Evolutionary conservation across 176 grass and related monocot species (phyloP), one percentile per base, ranked within the genome.

Genomic region (Rhynchospora pubera): DNA sequence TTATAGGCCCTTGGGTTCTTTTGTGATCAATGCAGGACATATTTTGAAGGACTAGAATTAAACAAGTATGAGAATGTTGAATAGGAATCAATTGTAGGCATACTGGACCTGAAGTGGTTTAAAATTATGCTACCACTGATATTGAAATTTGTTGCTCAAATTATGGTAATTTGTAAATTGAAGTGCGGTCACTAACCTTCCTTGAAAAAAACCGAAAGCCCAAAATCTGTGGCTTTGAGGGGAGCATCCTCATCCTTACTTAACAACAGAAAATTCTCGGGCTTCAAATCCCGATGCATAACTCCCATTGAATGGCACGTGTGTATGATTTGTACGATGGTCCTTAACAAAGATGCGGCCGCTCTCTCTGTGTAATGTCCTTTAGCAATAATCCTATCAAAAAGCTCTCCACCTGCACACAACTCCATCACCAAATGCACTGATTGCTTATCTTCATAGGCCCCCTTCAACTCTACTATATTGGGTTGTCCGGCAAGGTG

Each of bases 351-450:
- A 34, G 90, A 75, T 0, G 94, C 94, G 4, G 94, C 90, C 1
- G 90, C 92, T 44, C 92, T 90, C 88, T 97, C 92, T 0, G 92
- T 97, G 80, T 94, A 97, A 79, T 97, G 87, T 0, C 94, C 94
- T 87, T 84, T 90, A 57, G 86, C 86, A 83, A 97, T 94, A 85
- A 97, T 94, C 11, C 94, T 67, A 73, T 97, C 94, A 71, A 97
- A 97, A 48, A 97, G 92, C 85, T 97, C 94, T 1, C 94, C 94
- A 30, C 94, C 94, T 5, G 94, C 92, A 71, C 94, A 97, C 32
- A 97, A 85, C 76, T 97, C 94, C 94, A 97, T 97, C 74, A 97
- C 94, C 16, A 97, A 88, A 88, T 97, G 94, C 64, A 94, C 94
- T 0, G 91, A 94, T 63, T 97, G 94, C 90, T 94, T 94, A 85